Conservation (phyloP, 2,329 filamentous ascomycete species). For the Cytospora piceae region DNA sequence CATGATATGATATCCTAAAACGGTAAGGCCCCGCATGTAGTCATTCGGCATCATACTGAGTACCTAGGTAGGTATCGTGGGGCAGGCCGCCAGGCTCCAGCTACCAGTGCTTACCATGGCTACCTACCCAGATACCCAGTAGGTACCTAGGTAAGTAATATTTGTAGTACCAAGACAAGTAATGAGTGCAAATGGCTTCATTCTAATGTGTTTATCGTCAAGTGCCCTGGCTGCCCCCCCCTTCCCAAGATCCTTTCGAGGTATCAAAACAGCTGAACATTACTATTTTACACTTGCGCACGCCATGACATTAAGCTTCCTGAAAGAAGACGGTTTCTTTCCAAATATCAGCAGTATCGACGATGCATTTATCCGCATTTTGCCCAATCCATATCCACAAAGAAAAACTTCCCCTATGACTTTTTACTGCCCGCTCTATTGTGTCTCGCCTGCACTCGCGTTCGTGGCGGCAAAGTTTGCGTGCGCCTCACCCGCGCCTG, state of each 20-base stretch:
- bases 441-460: constrained; percentile 9
- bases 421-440: constrained; percentile 2
- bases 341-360: constrained; percentile 8
- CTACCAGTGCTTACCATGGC: too few relatives aligned
- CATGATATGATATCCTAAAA: constrained; percentile 14
- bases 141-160: not conserved
- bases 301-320: not conserved
- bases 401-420: not conserved
- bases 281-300: constrained; percentile 26
- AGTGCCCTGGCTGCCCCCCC: not conserved
- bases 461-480: constrained; percentile 6
- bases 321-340: too few relatives aligned
- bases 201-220: constrained; percentile 16
- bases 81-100: not conserved
- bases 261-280: constrained; percentile 7
- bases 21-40: constrained; percentile 28
- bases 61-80: not conserved
- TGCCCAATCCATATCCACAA: not conserved
- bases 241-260: constrained; percentile 8
- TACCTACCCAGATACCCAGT: too few relatives aligned
- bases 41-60: constrained; percentile 28
- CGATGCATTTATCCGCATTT: not conserved
- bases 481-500: constrained; percentile 3
- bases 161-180: not conserved
- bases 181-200: constrained; percentile 13